These are phyloP conservation scores for Letharia lupina DNA, from an alignment of 495 filamentous ascomycete genomes.

Conservation along the genomic window DNA sequence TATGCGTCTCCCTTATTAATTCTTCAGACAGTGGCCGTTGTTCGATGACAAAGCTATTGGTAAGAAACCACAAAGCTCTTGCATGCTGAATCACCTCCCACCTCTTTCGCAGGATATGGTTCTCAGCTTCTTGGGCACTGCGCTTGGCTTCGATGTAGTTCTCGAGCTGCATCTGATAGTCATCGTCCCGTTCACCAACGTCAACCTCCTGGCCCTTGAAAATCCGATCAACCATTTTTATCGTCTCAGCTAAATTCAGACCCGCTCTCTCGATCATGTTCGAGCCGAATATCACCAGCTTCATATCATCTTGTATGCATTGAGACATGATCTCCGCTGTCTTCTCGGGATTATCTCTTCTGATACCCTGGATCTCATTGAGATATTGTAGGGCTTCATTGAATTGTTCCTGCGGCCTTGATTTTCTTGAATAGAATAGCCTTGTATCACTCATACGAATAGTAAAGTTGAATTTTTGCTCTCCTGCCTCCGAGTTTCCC, in stretches of 20 bases:
- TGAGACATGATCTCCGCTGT: neutral
- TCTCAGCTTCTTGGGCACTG: neutral
- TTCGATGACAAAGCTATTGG: constrained; percentile 22
- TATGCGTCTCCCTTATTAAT: constrained; percentile 30
- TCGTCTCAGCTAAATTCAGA: constrained; percentile 17
- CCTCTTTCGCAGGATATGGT: constrained; percentile 23
- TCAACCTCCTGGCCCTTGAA: neutral
- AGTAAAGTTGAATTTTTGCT: no score
- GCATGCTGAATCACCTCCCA: constrained; percentile 34
- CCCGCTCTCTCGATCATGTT: constrained; percentile 27
- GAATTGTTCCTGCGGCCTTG: no score
- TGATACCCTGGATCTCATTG: no score
- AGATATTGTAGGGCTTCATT: no score
- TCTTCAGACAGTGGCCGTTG: constrained; percentile 26
- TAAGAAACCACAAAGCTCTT: constrained; percentile 27
- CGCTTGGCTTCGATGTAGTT: constrained; percentile 3
- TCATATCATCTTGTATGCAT: neutral
- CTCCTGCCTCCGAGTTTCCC: no score
- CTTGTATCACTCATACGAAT: no score
- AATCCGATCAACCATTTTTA: neutral
- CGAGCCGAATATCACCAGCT: constrained; percentile 26
- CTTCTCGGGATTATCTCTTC: neutral
- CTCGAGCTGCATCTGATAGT: constrained; percentile 22
- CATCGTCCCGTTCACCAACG: constrained; percentile 12
- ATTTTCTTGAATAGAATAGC: no score